Conservation (phyloP, 2,329 filamentous ascomycete species). For the Diplodia scrobiculata region DNA sequence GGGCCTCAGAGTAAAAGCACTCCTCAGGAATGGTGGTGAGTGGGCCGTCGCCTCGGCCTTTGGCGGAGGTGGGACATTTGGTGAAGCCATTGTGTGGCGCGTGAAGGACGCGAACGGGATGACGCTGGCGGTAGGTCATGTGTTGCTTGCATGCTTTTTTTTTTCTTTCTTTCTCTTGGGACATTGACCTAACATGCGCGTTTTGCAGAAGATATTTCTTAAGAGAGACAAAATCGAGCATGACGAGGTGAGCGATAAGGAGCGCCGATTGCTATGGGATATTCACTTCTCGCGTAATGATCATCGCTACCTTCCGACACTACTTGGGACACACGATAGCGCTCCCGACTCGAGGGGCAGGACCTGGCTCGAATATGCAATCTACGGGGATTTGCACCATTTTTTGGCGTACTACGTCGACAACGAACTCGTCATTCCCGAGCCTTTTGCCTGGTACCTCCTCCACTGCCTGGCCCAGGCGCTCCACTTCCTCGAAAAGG, state of each 20-base stretch:
- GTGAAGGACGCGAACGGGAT: neutral
- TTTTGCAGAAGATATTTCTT: neutral
- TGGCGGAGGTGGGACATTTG: neutral
- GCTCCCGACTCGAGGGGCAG: neutral
- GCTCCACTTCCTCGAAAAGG: neutral
- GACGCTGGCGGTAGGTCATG: neutral
- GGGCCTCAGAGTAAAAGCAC: neutral
- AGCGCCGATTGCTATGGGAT: neutral
- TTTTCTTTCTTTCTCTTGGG: no score
- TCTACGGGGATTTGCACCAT: neutral
- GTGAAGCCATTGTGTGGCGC: neutral
- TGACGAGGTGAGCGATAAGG: neutral
- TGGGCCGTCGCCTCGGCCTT: neutral
- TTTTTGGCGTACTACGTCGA: neutral
- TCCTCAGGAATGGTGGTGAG: neutral
- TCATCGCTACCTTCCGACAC: no score
- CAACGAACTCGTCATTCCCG: neutral
- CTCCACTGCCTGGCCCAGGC: constrained; percentile 10
- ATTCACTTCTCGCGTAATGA: no score
- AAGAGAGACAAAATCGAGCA: neutral
- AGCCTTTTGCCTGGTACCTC: constrained; percentile 23
- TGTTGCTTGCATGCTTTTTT: neutral
- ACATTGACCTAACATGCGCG: no score
- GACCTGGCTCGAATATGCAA: neutral
- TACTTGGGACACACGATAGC: no score